phyloP scores from a whole-genome alignment of 2,329 filamentous ascomycete genomes.

The Cordyceps tenuipes region DNA sequence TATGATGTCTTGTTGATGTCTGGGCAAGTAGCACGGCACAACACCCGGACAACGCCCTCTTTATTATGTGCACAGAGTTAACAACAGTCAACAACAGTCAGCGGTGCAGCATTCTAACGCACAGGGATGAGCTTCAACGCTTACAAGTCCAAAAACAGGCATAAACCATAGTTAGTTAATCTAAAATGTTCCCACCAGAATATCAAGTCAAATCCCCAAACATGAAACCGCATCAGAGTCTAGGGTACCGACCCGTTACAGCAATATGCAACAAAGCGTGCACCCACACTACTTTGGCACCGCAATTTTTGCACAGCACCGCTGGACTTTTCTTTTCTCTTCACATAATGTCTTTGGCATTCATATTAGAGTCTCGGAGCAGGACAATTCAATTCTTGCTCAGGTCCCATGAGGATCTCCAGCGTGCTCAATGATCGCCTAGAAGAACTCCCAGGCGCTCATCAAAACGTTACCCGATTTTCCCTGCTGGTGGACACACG shows the following conservation, averaged over 20 bases:
- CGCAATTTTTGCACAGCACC: constrained; percentile 19
- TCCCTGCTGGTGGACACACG: constrained; percentile 34
- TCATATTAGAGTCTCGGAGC: constrained; percentile 99
- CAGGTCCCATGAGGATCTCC: constrained; percentile 74
- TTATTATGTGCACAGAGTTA: neutral
- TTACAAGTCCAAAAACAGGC: neutral
- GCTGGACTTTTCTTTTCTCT: constrained; percentile 34
- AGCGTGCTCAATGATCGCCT: constrained; percentile 97
- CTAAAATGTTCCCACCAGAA: too few relatives aligned
- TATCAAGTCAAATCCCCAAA: too few relatives aligned
- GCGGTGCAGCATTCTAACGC: too few relatives aligned
- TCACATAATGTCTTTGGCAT: constrained; percentile 73
- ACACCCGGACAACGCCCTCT: neutral
- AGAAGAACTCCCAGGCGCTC: constrained; percentile 65
- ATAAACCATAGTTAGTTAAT: too few relatives aligned
- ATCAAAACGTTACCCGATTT: constrained; percentile 58
- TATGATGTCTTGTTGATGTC: neutral
- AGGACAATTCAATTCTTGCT: constrained; percentile 83
- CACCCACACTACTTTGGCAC: constrained; percentile 1
- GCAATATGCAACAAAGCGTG: constrained; percentile 22
- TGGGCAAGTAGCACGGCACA: too few relatives aligned
- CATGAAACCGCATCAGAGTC: neutral
- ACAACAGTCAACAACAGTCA: neutral
- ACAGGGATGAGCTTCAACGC: too few relatives aligned
- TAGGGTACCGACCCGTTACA: constrained; percentile 7